Base-by-base conservation (phyloP, 208 protist species). In the Trypanosoma boissoni region DNA sequence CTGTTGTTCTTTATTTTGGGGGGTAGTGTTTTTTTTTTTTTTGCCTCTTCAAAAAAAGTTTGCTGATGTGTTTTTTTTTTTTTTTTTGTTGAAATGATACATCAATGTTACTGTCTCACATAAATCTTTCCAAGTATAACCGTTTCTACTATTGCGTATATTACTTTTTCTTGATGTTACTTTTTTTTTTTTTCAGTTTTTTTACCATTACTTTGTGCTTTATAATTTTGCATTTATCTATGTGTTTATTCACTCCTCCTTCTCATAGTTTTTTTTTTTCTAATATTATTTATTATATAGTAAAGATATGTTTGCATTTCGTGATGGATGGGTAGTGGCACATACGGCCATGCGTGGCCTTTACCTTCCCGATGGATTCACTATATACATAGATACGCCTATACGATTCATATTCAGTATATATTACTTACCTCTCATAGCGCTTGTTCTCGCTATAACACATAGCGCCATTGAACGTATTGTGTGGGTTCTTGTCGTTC, bases 401-500 rank as follows among this genome's bases (percentile, higher is more conserved):
- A 53, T 92, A 6, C 83, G 88, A 7, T 63, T 74, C 12, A 43
- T 91, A 24, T 91, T 94, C 60, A 68, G 70, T 24, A 23, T 88
- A 10, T 94, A 91, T 65, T 85, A 92, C 65, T 60, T 94, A 28
- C 83, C 88, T 18, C 62, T 71, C 34, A 66, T 94, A 1, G 73
- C 64, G 1, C 58, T 92, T 21, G 64, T 83, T 29, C 12, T 91
- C 20, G 77, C 84, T 5, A 55, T 90, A 27, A 94, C 88, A 26
- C 88, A 94, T 63, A 88, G 80, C 50, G 82, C 71, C 3, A 72
- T 94, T 52, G 69, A 90, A 74, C 79, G 80, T 18, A 76, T 94
- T 56, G 88, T 92, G 27, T 94, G 84, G 82, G 76, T 88, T 24
- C 71, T 92, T 21, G 78, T 94, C 32, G 70, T 92, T 46, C 88